A percentile compares a stretch with the other conserved stretches of the same genome.
Evolutionary conservation across 768 basidiomycete species (phyloP).

Genomic region (Leucocoprinus leucothites): DNA sequence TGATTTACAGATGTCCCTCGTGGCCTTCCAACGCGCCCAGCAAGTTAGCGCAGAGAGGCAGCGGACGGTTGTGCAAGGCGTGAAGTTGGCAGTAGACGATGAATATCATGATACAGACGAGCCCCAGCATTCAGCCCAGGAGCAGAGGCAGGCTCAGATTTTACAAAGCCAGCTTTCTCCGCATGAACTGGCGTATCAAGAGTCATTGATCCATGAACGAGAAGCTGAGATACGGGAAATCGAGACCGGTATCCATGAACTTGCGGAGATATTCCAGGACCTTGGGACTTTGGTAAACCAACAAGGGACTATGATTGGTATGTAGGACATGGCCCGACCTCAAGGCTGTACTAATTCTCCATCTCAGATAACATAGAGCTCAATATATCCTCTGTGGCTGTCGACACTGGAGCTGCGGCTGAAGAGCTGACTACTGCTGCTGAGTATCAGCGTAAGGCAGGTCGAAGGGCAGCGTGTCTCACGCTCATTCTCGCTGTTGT

Average conservation of each 20-base stretch:
- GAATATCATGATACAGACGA: constrained; percentile 40
- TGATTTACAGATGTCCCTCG: constrained; percentile 86
- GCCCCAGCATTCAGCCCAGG: constrained; percentile 39
- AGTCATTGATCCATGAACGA: constrained; percentile 90
- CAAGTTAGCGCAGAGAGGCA: constrained; percentile 88
- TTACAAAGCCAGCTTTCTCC: constrained; percentile 77
- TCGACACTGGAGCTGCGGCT: constrained; percentile 78
- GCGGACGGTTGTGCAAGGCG: constrained; percentile 82
- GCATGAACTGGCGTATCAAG: constrained; percentile 93
- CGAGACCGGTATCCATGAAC: constrained; percentile 93
- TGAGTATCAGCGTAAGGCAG: constrained; percentile 93
- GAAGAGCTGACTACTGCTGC: constrained; percentile 87
- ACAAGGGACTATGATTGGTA: constrained; percentile 94
- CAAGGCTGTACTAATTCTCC: not conserved
- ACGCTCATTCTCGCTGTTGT: constrained; percentile 87
- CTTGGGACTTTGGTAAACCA: constrained; percentile 92
- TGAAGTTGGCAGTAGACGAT: constrained; percentile 82
- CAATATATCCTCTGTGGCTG: constrained; percentile 84
- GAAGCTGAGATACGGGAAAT: constrained; percentile 96
- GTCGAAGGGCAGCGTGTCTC: constrained; percentile 84
- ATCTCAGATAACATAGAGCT: constrained; percentile 87
- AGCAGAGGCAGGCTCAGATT: constrained; percentile 67
- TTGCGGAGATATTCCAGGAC: constrained; percentile 95
- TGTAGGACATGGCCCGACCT: constrained; percentile 21
- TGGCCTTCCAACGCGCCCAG: constrained; percentile 90